These are phyloP conservation scores for Discostella stelligeroides DNA, from an alignment of 108 stramenopile genomes.

Conservation along the genomic window DNA sequence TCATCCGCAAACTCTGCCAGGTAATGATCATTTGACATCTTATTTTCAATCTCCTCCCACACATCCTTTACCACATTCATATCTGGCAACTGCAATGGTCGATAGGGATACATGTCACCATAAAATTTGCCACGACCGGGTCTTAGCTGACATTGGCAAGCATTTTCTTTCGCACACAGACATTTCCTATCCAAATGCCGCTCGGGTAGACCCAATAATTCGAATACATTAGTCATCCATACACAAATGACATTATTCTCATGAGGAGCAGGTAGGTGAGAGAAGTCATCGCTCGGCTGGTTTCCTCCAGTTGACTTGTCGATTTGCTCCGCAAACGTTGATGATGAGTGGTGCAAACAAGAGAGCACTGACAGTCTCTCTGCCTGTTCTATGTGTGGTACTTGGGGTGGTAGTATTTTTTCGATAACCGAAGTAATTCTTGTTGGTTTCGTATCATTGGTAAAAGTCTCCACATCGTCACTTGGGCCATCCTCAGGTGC, in stretches of 20 bases:
- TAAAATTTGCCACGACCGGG: conserved; percentile 18
- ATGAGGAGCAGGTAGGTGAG: conserved; percentile 16
- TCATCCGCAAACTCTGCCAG: neutral
- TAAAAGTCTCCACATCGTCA: neutral
- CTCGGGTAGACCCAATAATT: conserved; percentile 31
- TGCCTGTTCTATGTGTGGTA: conserved; percentile 38
- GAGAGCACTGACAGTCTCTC: conserved; percentile 38
- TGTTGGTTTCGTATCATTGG: neutral
- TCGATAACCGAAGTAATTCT: neutral
- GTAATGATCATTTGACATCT: neutral
- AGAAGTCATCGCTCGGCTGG: conserved; percentile 12
- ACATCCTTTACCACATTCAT: conserved; percentile 7
- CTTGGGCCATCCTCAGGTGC: neutral
- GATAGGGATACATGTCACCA: conserved; percentile 20
- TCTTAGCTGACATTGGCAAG: neutral
- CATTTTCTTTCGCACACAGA: neutral
- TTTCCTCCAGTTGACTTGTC: neutral
- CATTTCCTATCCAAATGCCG: conserved; percentile 12
- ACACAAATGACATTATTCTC: conserved; percentile 41
- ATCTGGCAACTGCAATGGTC: conserved; percentile 39
- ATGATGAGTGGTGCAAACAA: conserved; percentile 14
- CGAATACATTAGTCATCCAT: conserved; percentile 48
- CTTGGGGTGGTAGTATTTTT: conserved; percentile 10
- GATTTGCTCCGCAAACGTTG: neutral
- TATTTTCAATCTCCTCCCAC: conserved; percentile 10